Conservation (phyloP, 176 grass and related monocot species). For the Guadua angustifolia region DNA sequence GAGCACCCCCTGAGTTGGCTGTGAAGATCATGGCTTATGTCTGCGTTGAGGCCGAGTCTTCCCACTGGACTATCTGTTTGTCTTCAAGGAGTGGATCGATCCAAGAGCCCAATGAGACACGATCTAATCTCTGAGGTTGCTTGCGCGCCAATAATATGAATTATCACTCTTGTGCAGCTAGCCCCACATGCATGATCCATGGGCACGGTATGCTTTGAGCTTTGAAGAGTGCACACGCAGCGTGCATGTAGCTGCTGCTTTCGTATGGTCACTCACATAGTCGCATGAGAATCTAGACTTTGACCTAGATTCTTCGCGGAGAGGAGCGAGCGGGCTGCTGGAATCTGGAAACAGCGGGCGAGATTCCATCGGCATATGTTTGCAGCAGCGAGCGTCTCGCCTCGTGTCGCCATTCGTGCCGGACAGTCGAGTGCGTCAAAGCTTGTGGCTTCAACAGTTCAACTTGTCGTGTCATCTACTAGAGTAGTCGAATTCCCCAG, state of each 20-base stretch:
- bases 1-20: too few relatives aligned
- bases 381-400: background rate
- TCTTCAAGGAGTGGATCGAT: too few relatives aligned
- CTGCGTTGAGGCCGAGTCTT: too few relatives aligned
- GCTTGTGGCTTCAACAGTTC: background rate
- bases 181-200: constrained; percentile 10
- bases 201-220: too few relatives aligned
- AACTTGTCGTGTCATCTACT: constrained; percentile 30
- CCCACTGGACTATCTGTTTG: too few relatives aligned
- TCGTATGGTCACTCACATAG: background rate
- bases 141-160: too few relatives aligned
- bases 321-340: background rate
- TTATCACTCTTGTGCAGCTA: too few relatives aligned
- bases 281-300: constrained; percentile 37
- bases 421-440: constrained; percentile 40
- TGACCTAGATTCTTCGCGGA: constrained; percentile 49
- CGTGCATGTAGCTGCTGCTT: background rate
- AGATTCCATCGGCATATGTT: constrained; percentile 38
- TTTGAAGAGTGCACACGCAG: background rate
- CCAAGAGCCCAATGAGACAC: too few relatives aligned
- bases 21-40: too few relatives aligned
- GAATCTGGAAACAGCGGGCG: constrained; percentile 34
- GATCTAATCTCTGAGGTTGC: too few relatives aligned
- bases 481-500: background rate
- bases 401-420: constrained; percentile 13